Evolutionary conservation across 1,139 yeast genomes (phyloP).

Genomic region (Kodamaea fungicola): DNA sequence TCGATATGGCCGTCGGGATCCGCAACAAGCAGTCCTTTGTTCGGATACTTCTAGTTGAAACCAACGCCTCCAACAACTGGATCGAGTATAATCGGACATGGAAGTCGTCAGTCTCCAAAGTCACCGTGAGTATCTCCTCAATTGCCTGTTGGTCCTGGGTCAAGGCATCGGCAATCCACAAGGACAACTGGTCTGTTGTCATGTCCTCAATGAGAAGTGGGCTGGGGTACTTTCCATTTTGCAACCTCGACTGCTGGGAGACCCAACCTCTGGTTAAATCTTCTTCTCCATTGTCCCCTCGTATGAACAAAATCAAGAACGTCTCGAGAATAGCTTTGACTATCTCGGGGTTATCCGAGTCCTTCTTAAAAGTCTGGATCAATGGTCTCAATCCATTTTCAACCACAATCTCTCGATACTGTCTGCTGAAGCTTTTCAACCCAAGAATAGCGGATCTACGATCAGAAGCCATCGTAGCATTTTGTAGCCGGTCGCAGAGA

Average conservation of each 20-base stretch:
- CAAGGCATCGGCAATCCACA: slow-evolving; percentile 94
- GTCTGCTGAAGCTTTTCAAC: slow-evolving; percentile 83
- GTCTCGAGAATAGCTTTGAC: slow-evolving; percentile 85
- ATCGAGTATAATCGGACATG: slow-evolving; percentile 77
- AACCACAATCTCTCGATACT: slow-evolving; percentile 85
- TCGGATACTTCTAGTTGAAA: slow-evolving; percentile 69
- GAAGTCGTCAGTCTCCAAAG: slow-evolving; percentile 56
- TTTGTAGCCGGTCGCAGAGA: slow-evolving; percentile 80
- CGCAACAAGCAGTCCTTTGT: slow-evolving; percentile 72
- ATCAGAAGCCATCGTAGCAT: slow-evolving; percentile 80
- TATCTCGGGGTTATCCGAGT: slow-evolving; percentile 65
- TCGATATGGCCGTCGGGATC: slow-evolving; percentile 78
- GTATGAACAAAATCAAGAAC: slow-evolving; percentile 70
- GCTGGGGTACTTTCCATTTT: slow-evolving; percentile 79
- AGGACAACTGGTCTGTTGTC: slow-evolving; percentile 75
- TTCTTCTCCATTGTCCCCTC: slow-evolving; percentile 43
- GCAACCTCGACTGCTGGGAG: slow-evolving; percentile 71
- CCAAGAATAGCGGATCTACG: slow-evolving; percentile 90
- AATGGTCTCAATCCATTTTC: slow-evolving; percentile 83
- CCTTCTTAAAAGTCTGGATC: slow-evolving; percentile 63
- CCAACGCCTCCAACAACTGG: slow-evolving; percentile 81
- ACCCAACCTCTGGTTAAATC: slow-evolving; percentile 67
- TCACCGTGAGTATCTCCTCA: slow-evolving; percentile 52
- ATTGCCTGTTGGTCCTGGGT: slow-evolving; percentile 66
- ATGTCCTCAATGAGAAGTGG: slow-evolving; percentile 64